phyloP scores from a whole-genome alignment of 2,329 filamentous ascomycete genomes.

The Fusarium lyarnte region DNA sequence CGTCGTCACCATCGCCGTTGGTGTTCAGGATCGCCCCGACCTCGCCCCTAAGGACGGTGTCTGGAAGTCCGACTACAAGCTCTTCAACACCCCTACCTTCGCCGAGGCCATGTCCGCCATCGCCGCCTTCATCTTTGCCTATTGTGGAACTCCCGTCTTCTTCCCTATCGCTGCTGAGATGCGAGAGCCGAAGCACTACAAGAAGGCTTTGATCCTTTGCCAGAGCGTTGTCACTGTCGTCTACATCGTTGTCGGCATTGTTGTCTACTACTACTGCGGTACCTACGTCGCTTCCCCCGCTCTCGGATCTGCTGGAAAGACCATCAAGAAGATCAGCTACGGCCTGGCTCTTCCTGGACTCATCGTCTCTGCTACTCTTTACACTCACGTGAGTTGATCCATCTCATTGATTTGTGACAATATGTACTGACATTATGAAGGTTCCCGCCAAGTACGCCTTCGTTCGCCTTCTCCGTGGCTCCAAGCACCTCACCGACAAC shows the following conservation, averaged over 20 bases:
- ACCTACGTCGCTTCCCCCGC: slow-evolving; percentile 59
- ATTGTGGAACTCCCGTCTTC: slow-evolving; percentile 50
- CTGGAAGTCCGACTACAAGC: slow-evolving; percentile 47
- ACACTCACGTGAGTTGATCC: slow-evolving; percentile 39
- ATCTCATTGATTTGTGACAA: fast-evolving
- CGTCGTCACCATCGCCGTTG: slow-evolving; percentile 34
- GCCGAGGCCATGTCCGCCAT: slow-evolving; percentile 46
- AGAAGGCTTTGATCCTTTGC: slow-evolving; percentile 42
- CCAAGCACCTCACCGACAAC: slow-evolving; percentile 46
- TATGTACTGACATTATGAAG: neutral
- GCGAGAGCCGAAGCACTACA: slow-evolving; percentile 45
- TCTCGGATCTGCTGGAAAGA: slow-evolving; percentile 55
- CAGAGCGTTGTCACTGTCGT: slow-evolving; percentile 45
- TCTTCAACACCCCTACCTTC: slow-evolving; percentile 46
- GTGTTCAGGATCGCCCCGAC: slow-evolving; percentile 34
- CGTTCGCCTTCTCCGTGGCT: slow-evolving; percentile 41
- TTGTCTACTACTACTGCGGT: slow-evolving; percentile 59
- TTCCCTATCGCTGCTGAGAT: slow-evolving; percentile 49
- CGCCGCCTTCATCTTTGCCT: slow-evolving; percentile 51
- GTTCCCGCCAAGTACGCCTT: slow-evolving; percentile 32
- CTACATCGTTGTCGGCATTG: slow-evolving; percentile 48
- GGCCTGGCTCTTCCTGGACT: slow-evolving; percentile 48
- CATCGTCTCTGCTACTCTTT: slow-evolving; percentile 40
- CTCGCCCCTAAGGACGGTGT: slow-evolving; percentile 28
- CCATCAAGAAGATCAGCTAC: slow-evolving; percentile 57